Base-by-base conservation (phyloP, 2,329 filamentous ascomycete species). In the Grosmannia clavigera region DNA sequence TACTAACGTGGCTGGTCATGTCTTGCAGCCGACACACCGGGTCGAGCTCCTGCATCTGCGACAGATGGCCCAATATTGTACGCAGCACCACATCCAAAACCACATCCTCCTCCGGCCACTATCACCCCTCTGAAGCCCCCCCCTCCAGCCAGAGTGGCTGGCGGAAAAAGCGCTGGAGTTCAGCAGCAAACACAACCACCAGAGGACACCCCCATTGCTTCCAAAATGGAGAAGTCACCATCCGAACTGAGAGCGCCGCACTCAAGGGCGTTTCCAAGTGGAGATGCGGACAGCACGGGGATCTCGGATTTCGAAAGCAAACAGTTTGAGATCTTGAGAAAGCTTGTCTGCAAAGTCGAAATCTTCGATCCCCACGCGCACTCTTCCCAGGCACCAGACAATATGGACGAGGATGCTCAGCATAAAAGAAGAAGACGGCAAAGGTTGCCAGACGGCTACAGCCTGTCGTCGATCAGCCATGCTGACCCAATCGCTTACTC, bases 191-290 rank as follows among this genome's bases (percentile, higher is more conserved):
- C 38, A 5, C 6, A 5, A 16, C 2, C 52, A 43, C 7, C 50
- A 33, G 27, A 12, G 31, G 35, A 22, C 31, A 16, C 14, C 16
- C 29, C 29, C 11, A 11, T 12, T 12, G 19, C 52, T 12, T 22
- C 29, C 14, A 5, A 11, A 5, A 22, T 10, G n/a, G 16, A 33
- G 3, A 22, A 22, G 53, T 10, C 33, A 9, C 7, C 2, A 11
- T 3, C 11, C 19, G 9, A 9, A 16, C n/a, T 5, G 11, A 14
- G 9, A 40, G 14, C 31, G 35, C 40, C 19, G 35, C 38, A 25
- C 69, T 50, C 71, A 74, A 63, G n/a, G 31, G 19, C 22, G 51
- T 56, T 43, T 57, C 61, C 38, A 55, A 64, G 64, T 63, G 60
- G 61, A 62, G 35, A 60, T 31, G 52, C 50, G 16, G 48, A 19